Percentiles rank a stretch among this genome's conserved stretches.
phyloP scores from a whole-genome alignment of 2,329 filamentous ascomycete genomes.

The Epichloe typhina region DNA sequence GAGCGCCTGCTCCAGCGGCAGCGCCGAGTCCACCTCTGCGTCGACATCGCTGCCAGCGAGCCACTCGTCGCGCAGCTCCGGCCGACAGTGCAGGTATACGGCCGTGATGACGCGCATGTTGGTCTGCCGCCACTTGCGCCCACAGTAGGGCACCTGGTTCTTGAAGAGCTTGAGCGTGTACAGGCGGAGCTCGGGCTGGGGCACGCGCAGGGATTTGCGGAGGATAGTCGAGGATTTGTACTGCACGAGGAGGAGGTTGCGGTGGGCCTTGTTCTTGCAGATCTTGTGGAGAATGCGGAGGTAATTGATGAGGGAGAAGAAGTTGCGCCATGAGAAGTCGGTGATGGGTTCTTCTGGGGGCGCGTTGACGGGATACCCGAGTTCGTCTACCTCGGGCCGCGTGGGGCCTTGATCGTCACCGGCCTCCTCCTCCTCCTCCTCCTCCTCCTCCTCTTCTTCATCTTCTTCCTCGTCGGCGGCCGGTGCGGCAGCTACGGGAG shows the following conservation, averaged over 20 bases:
- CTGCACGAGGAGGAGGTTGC: conserved; percentile 82
- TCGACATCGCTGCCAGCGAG: conserved; percentile 83
- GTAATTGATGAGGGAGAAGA: conserved; percentile 91
- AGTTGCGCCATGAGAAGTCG: conserved; percentile 83
- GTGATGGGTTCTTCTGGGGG: conserved; percentile 68
- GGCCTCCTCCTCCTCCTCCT: conserved; percentile 13
- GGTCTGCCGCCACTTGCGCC: conserved; percentile 91
- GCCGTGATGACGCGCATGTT: conserved; percentile 99
- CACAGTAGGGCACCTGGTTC: conserved; percentile 94
- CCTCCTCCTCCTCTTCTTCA: conserved; percentile 12
- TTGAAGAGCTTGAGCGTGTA: conserved; percentile 99
- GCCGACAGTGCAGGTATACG: conserved; percentile 85
- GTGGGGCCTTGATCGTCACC: conserved; percentile 22
- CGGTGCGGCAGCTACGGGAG: conserved; percentile 24
- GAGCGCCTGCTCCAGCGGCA: conserved; percentile 84
- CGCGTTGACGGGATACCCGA: conserved; percentile 65
- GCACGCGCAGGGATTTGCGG: conserved; percentile 80
- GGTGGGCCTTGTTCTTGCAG: conserved; percentile 88
- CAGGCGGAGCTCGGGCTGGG: conserved; percentile 72
- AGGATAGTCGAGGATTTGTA: conserved; percentile 93
- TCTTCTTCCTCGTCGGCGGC: conserved; percentile 8
- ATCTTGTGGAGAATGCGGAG: conserved; percentile 95
- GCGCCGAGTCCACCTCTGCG: conserved; percentile 80
- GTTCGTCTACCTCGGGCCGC: conserved; percentile 64
- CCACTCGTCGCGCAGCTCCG: conserved; percentile 92